phyloP scores from a whole-genome alignment of 2,329 filamentous ascomycete species.

The Scedosporium minutisporum region DNA sequence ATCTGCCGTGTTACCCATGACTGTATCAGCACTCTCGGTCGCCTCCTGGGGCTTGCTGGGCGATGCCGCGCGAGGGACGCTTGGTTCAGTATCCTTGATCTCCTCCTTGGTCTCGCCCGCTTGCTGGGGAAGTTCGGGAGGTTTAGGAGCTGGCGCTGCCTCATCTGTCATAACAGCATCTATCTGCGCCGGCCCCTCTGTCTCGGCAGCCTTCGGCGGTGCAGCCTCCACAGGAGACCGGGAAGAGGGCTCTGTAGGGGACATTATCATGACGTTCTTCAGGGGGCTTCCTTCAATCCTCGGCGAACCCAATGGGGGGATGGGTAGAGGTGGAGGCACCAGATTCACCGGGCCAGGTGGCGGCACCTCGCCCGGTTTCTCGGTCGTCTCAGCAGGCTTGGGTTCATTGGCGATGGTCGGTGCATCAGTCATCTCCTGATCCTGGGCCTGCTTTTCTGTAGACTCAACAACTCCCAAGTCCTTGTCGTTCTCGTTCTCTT shows the following conservation, averaged over 20 bases:
- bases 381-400: slow-evolving; percentile 14
- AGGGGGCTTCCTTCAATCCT: slow-evolving; percentile 40
- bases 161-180: slow-evolving; percentile 1
- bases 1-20: neutral
- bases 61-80: neutral
- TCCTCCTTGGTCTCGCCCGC: neutral
- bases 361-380: slow-evolving; percentile 10
- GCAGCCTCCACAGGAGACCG: slow-evolving; percentile 8
- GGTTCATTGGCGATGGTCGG: slow-evolving; percentile 14
- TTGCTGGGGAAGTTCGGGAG: neutral
- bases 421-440: slow-evolving; percentile 12
- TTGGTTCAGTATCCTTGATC: neutral
- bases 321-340: slow-evolving; percentile 18
- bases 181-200: neutral
- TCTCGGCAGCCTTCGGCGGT: neutral
- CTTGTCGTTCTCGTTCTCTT: slow-evolving; percentile 30
- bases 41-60: neutral
- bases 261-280: slow-evolving; percentile 40
- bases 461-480: slow-evolving; percentile 13
- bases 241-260: slow-evolving; percentile 28
- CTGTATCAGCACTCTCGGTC: neutral
- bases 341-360: slow-evolving; percentile 21
- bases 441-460: slow-evolving; percentile 4
- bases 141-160: slow-evolving; percentile 18
- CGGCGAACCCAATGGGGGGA: slow-evolving; percentile 18